Evolutionary conservation across 1,139 yeast genomes (phyloP).

Genomic region (Saccharomycopsis hybrid): DNA sequence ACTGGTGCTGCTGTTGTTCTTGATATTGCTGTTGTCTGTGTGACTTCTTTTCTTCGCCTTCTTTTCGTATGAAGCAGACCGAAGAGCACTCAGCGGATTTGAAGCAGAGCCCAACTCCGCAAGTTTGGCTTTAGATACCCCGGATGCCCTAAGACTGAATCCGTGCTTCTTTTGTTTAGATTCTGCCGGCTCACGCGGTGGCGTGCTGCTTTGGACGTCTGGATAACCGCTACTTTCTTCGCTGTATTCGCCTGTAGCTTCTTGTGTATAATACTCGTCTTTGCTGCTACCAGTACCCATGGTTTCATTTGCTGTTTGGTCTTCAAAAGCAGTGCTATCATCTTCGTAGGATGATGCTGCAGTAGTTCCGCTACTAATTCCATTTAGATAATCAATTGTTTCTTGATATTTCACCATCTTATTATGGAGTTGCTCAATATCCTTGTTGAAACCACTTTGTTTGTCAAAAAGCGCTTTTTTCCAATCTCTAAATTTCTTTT

Average conservation of each 20-base stretch:
- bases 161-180: too few species aligned
- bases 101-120: too few species aligned
- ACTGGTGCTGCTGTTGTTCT: too few species aligned
- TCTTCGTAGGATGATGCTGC: conserved; percentile 3
- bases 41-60: too few species aligned
- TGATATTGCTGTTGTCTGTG: too few species aligned
- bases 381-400: conserved; percentile 28
- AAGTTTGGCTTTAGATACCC: too few species aligned
- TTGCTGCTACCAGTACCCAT: not conserved
- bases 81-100: too few species aligned
- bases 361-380: conserved; percentile 4
- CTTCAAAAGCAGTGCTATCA: not conserved
- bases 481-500: conserved; percentile 61
- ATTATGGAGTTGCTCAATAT: conserved; percentile 41
- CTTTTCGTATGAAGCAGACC: too few species aligned
- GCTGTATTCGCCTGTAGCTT: not conserved
- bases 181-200: too few species aligned
- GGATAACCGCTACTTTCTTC: not conserved
- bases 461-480: conserved; percentile 47
- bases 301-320: not conserved
- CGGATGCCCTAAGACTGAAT: too few species aligned
- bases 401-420: conserved; percentile 35
- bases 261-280: not conserved
- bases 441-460: conserved; percentile 51
- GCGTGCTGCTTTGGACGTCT: too few species aligned